Base-by-base conservation (phyloP, 2,329 filamentous ascomycete species). In the Fusarium haematococcum region DNA sequence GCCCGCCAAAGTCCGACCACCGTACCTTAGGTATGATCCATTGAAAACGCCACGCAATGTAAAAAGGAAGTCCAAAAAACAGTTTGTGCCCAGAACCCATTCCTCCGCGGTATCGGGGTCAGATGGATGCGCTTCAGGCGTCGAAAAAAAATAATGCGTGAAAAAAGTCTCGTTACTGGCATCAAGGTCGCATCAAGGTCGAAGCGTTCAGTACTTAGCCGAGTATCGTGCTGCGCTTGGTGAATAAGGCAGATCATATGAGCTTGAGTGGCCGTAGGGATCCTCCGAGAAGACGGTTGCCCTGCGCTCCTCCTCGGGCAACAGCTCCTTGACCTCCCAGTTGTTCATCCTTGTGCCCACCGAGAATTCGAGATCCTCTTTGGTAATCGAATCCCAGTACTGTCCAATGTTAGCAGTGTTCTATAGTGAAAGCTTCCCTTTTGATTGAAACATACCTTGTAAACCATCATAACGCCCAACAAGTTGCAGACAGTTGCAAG, bases 381-480 rank as follows among this genome's bases (percentile, higher is more conserved):
- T 95, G 25, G 97, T 99, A 83, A 99, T 99, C 18, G 95, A 98
- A 81, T 99, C 97, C 97, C 97, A 99, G 87, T 97, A 99, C 95
- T 76, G 6, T n/a, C 14, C 16, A 52, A 60, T 60, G 41, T 75
- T 70, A 74, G 65, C 30, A 57, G 67, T 45, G 2, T 8, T 37
- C 30, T 10, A n/a, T 6, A 14, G 20, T 20, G 8, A 27, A 27
- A 30, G 11, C 16, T 52, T 57, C 10, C 39, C 45, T 3, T 4
- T 62, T 10, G 25, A 27, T 16, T 32, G 39, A 23, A 23, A 78
- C 84, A 63, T 84, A 89, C 95, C 93, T 99, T 99, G 89, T 99
- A 99, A 41, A 99, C 92, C 97, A 98, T 99, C 97, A 99, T 99
- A 70, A 99, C 96, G 14, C 92, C 95, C 50, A 99, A 87, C 52